A percentile compares a stretch with the other conserved stretches of the same genome.
phyloP scores from a whole-genome alignment of 306 rosid species.

The Luffa aegyptiaca region DNA sequence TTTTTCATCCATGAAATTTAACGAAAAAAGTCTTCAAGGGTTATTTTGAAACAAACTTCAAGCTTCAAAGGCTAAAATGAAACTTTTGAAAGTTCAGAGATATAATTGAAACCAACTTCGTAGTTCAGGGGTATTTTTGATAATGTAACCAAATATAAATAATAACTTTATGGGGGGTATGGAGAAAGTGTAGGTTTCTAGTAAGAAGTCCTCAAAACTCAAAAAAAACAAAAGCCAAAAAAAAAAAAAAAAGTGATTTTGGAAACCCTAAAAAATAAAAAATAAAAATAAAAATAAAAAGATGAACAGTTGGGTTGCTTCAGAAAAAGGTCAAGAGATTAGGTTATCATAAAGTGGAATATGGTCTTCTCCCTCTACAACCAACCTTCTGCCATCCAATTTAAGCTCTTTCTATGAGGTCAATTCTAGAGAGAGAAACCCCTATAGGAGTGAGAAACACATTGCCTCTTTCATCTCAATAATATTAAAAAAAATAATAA shows the following conservation, averaged over 20 bases:
- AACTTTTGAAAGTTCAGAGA: too few species aligned
- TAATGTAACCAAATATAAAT: background rate
- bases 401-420: background rate
- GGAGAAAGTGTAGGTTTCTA: conserved; percentile 3
- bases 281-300: background rate
- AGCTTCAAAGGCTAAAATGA: too few species aligned
- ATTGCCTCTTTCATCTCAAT: background rate
- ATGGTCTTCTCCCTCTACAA: background rate
- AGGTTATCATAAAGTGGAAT: conserved; percentile 3
- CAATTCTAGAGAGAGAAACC: background rate
- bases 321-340: background rate
- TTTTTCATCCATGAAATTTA: too few species aligned
- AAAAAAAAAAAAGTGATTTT: background rate
- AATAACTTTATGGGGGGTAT: background rate
- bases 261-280: background rate
- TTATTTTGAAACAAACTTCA: too few species aligned
- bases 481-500: too few species aligned
- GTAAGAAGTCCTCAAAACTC: background rate
- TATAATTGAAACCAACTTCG: too few species aligned
- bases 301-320: background rate
- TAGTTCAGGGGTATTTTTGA: too few species aligned
- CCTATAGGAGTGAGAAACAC: too few species aligned
- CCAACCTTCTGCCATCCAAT: background rate
- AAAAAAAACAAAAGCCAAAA: background rate
- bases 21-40: too few species aligned